A percentile compares a stretch with the other conserved stretches of the same genome.
phyloP scores from a whole-genome alignment of 352 stramenopile genomes.

The Pythium grandisporangium region DNA sequence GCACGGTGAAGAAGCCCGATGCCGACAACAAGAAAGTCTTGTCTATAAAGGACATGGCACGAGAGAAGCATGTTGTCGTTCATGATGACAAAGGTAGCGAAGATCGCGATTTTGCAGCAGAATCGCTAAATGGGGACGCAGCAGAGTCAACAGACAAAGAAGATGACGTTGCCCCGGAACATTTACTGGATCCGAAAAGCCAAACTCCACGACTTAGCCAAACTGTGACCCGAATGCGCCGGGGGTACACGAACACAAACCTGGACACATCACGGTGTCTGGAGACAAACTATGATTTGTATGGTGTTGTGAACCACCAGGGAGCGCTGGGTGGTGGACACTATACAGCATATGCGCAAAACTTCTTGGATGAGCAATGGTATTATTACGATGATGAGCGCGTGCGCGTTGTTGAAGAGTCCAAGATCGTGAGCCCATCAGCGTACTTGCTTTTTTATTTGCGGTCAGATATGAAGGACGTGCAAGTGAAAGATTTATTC shows the following conservation, averaged over 20 bases:
- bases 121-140: not conserved
- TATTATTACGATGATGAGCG: constrained; percentile 88
- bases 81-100: too few relatives aligned
- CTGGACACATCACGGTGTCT: constrained; percentile 80
- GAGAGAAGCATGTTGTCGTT: too few relatives aligned
- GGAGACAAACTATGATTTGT: constrained; percentile 85
- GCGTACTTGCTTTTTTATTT: constrained; percentile 92
- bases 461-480: constrained; percentile 79
- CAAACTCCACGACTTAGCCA: constrained; percentile 2
- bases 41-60: constrained; percentile 4
- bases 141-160: too few relatives aligned
- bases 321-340: constrained; percentile 79
- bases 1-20: not conserved
- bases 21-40: not conserved
- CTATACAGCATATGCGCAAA: constrained; percentile 86
- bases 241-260: constrained; percentile 86
- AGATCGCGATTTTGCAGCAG: constrained; percentile 9
- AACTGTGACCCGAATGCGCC: constrained; percentile 57
- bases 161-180: too few relatives aligned
- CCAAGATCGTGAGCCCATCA: constrained; percentile 74
- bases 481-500: constrained; percentile 79
- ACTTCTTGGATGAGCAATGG: constrained; percentile 85
- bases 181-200: not conserved
- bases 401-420: constrained; percentile 78
- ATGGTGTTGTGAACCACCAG: constrained; percentile 85